Evolutionary conservation across 495 filamentous ascomycete genomes (phyloP), one percentile per base, ranked within the genome.

Genomic region (Neurospora sp.): DNA sequence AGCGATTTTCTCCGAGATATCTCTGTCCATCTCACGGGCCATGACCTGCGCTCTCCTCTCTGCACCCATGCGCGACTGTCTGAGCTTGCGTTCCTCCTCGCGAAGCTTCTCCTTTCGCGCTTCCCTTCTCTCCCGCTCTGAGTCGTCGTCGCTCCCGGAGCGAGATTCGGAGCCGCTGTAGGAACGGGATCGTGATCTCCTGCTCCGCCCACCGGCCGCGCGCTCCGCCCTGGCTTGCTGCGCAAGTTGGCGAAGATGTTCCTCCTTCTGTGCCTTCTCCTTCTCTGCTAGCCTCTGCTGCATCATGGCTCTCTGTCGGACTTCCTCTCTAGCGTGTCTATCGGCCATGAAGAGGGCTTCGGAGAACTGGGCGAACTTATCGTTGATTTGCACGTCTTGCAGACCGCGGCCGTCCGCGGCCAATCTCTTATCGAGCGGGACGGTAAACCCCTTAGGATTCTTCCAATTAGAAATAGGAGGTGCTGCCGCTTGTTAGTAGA

Each of bases 391-490:
- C 41, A 97, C 92, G 82, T 99, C 96, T 80, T 97, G 93, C 76
- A 98, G 82, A 9, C 93, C 93, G 77, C 96, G 89, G 3, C 96
- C 96, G 83, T 98, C 94, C 2, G 96, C 94, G n/a, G 96, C 96
- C 74, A 99, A 83, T 79, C 96, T 92, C 85, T 98, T 99, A 79
- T 98, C 96, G 31, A 99, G 83, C 4, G 96, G 94, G 3, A 99
- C 93, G 0, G 96, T 99, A 77, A 97, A 99, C 78, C 96, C 96
- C 83, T 97, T 98, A 0, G 95, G 93, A 78, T 99, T 99, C 88
- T 99, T 99, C 96, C 96, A 99, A 80, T 98, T 97, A 18, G 93
- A 96, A 3, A 99, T 91, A 0, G 96, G 91, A 0, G 96, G 95
- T 1, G 96, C 71, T 75, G 14, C 18, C 4, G 14, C 10, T 3